Evolutionary conservation across 1,139 yeast species (phyloP).

Genomic region (Yamadazyma pseudoaaseri): DNA sequence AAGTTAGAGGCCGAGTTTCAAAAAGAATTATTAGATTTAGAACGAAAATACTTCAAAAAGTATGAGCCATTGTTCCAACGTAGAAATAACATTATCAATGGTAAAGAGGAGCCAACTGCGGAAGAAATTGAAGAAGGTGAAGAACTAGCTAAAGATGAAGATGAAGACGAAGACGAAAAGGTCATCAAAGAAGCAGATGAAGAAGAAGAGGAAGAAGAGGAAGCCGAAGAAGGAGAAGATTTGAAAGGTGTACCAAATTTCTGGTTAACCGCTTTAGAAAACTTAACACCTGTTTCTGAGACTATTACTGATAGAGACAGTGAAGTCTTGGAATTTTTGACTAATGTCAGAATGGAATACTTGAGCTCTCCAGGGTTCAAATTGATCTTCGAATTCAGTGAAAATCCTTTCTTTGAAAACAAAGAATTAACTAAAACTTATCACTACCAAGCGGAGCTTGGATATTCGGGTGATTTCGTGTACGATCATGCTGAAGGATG

Average conservation of each 20-base stretch:
- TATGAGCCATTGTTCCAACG: slow-evolving; percentile 77
- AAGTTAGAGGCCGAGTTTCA: slow-evolving; percentile 89
- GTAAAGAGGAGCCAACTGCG: slow-evolving; percentile 71
- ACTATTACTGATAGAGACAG: slow-evolving; percentile 89
- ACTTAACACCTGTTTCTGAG: slow-evolving; percentile 77
- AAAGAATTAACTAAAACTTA: slow-evolving; percentile 75
- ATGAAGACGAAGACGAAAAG: slow-evolving; percentile 34
- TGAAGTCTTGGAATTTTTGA: slow-evolving; percentile 70
- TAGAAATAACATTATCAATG: slow-evolving; percentile 71
- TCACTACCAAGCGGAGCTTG: slow-evolving; percentile 91
- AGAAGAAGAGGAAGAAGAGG: slow-evolving; percentile 46
- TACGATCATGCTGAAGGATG: slow-evolving; percentile 96
- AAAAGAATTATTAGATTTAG: slow-evolving; percentile 81
- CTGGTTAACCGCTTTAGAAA: slow-evolving; percentile 95
- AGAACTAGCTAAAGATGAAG: slow-evolving; percentile 55
- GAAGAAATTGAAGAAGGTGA: slow-evolving; percentile 81
- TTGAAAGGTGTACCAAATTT: slow-evolving; percentile 84
- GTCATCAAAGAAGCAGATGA: slow-evolving; percentile 34
- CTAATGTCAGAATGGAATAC: slow-evolving; percentile 78
- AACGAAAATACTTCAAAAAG: slow-evolving; percentile 70
- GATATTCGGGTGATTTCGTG: slow-evolving; percentile 93
- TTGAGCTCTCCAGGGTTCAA: slow-evolving; percentile 88
- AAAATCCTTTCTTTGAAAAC: slow-evolving; percentile 79
- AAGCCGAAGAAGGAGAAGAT: slow-evolving; percentile 38
- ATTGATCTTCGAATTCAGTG: slow-evolving; percentile 75